phyloP scores from a whole-genome alignment of 164 flowering plant species.

The Sextonia rubra region DNA sequence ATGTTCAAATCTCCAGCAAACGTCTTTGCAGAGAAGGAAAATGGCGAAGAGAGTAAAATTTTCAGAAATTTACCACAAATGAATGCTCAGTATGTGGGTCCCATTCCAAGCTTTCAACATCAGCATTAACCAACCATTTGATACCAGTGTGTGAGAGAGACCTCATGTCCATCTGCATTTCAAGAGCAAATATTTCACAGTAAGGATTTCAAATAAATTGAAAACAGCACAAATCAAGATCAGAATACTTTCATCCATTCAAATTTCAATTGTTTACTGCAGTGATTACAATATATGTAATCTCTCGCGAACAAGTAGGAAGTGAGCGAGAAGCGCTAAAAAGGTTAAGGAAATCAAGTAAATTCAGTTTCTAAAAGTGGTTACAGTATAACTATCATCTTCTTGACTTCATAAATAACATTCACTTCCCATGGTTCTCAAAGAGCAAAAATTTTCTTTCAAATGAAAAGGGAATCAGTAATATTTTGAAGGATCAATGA shows the following conservation, averaged over 20 bases:
- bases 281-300: too few species aligned
- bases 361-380: background rate
- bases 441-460: too few species aligned
- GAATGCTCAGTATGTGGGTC: conserved; percentile 79
- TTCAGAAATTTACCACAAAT: conserved; percentile 61
- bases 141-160: conserved; percentile 61
- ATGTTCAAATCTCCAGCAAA: background rate
- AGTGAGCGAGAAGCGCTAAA: background rate
- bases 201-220: background rate
- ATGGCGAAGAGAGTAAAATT: background rate
- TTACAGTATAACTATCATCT: background rate
- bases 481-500: background rate
- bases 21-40: background rate
- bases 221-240: background rate
- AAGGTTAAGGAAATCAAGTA: background rate
- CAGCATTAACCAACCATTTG: conserved; percentile 71
- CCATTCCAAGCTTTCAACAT: conserved; percentile 96
- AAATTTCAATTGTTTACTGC: background rate
- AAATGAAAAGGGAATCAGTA: background rate
- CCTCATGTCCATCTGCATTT: conserved; percentile 71
- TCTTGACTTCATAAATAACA: background rate
- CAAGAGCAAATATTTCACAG: background rate
- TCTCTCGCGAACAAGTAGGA: background rate
- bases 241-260: background rate
- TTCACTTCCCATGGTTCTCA: background rate